Evolutionary conservation across 768 basidiomycete genomes (phyloP).

Genomic region (Termitomyces sp.): DNA sequence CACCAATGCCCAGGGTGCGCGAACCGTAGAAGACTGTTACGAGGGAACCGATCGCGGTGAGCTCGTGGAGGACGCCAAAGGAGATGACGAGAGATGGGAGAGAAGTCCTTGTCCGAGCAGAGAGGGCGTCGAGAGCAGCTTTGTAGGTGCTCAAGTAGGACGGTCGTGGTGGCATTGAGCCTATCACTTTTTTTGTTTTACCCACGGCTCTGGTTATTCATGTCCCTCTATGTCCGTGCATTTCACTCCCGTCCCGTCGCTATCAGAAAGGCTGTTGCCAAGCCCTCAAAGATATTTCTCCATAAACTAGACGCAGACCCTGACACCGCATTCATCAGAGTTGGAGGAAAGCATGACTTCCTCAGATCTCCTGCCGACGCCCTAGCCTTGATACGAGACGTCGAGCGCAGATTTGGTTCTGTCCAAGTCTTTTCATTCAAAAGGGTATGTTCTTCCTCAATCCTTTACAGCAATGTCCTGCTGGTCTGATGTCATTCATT

Average conservation of each 20-base stretch:
- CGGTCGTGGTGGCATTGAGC: conserved; percentile 3
- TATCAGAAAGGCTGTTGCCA: conserved; percentile 20
- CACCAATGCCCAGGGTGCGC: conserved; percentile 62
- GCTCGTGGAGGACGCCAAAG: conserved; percentile 80
- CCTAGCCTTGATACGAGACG: conserved; percentile 42
- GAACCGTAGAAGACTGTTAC: conserved; percentile 70
- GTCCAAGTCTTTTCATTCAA: conserved; percentile 36
- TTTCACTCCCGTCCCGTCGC: conserved; percentile 17
- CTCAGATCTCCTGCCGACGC: conserved; percentile 44
- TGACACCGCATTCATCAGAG: not conserved
- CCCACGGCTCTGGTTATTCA: conserved; percentile 9
- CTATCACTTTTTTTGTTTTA: conserved; percentile 8
- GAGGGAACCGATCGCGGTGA: conserved; percentile 76
- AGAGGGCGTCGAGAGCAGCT: conserved; percentile 50
- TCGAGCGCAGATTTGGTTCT: conserved; percentile 51
- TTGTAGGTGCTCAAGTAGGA: conserved; percentile 42
- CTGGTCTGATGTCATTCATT: not conserved
- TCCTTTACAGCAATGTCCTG: not conserved
- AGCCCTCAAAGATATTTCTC: conserved; percentile 16
- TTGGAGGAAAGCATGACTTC: conserved; percentile 7
- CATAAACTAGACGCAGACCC: not conserved
- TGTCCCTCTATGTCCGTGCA: conserved; percentile 6
- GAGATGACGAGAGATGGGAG: conserved; percentile 72
- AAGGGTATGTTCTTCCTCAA: conserved; percentile 26
- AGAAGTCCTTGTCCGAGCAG: conserved; percentile 67